Evolutionary conservation across 208 protist genomes (phyloP).

Genomic region (Leishmania aethiopica): DNA sequence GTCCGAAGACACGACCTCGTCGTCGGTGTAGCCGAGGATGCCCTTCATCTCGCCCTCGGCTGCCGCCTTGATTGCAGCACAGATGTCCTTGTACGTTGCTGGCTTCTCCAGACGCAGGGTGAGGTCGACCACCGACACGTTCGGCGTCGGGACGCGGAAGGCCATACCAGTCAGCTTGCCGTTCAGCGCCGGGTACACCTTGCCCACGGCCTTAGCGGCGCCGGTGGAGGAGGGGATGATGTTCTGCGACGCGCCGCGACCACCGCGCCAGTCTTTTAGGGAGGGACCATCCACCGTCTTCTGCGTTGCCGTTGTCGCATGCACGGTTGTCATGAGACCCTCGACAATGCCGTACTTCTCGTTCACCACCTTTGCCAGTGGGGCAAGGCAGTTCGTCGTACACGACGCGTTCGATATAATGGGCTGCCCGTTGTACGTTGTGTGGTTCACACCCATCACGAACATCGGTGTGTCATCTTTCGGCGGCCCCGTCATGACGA

Average conservation of each 20-base stretch:
- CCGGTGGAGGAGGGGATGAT: slow-evolving; percentile 99
- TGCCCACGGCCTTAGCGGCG: slow-evolving; percentile 99
- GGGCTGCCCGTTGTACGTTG: slow-evolving; percentile 84
- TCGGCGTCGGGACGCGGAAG: slow-evolving; percentile 98
- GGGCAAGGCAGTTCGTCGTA: slow-evolving; percentile 99
- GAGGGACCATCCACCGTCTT: slow-evolving; percentile 98
- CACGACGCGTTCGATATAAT: slow-evolving; percentile 99
- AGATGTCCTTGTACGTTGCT: slow-evolving; percentile 97
- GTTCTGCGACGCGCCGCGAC: slow-evolving; percentile 95
- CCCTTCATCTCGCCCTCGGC: slow-evolving; percentile 94
- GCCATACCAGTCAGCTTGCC: slow-evolving; percentile 97
- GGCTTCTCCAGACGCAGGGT: slow-evolving; percentile 93
- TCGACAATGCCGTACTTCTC: slow-evolving; percentile 97
- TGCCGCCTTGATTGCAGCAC: slow-evolving; percentile 93
- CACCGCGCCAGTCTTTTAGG: slow-evolving; percentile 98
- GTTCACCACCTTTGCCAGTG: slow-evolving; percentile 96
- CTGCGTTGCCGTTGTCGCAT: slow-evolving; percentile 99
- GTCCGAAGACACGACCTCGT: slow-evolving; percentile 98
- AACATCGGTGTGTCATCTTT: slow-evolving; percentile 96
- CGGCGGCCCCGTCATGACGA: slow-evolving; percentile 99
- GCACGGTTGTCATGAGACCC: slow-evolving; percentile 99
- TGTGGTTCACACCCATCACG: slow-evolving; percentile 99
- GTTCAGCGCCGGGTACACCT: slow-evolving; percentile 92
- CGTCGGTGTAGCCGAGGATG: slow-evolving; percentile 98
- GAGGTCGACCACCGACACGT: slow-evolving; percentile 99